Conservation (phyloP, 2,329 filamentous ascomycete genomes). For the Sclerotinia spermophila region DNA sequence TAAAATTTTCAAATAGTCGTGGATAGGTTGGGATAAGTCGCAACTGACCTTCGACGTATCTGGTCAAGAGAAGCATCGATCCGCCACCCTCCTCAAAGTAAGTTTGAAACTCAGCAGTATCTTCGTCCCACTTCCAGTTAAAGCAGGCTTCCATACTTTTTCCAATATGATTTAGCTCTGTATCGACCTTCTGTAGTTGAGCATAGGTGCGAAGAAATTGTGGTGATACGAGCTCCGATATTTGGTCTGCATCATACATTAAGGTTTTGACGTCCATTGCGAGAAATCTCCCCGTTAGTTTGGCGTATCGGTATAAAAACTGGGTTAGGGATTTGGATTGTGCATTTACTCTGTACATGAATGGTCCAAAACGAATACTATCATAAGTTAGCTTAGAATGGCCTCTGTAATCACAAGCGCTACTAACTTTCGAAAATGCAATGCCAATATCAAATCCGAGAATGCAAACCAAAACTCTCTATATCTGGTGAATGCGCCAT, state of each 20-base stretch:
- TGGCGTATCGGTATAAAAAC: constrained; percentile 40
- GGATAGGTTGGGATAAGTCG: constrained; percentile 45
- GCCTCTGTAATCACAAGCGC: neutral
- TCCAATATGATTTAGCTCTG: constrained; percentile 35
- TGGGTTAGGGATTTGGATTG: constrained; percentile 31
- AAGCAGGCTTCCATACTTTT: constrained; percentile 41
- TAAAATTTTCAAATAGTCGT: constrained; percentile 40
- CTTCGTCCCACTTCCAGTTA: constrained; percentile 38
- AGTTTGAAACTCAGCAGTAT: constrained; percentile 27
- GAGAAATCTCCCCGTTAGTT: constrained; percentile 51
- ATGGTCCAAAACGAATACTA: constrained; percentile 36
- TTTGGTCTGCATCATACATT: constrained; percentile 30
- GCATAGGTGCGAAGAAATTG: constrained; percentile 47
- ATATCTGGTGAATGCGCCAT: constrained; percentile 46
- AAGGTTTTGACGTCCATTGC: constrained; percentile 46
- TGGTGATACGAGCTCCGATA: constrained; percentile 43
- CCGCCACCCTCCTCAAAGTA: constrained; percentile 40
- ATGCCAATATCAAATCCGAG: constrained; percentile 47
- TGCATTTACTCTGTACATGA: constrained; percentile 28
- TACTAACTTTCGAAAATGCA: constrained; percentile 44
- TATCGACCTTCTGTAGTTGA: constrained; percentile 39
- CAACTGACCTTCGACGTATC: constrained; percentile 43
- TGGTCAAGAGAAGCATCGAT: constrained; percentile 43
- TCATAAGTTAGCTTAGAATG: constrained; percentile 22
- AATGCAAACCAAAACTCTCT: constrained; percentile 51